Base-by-base conservation (phyloP, 345 rosid species). In the Orychophragmus violaceus region DNA sequence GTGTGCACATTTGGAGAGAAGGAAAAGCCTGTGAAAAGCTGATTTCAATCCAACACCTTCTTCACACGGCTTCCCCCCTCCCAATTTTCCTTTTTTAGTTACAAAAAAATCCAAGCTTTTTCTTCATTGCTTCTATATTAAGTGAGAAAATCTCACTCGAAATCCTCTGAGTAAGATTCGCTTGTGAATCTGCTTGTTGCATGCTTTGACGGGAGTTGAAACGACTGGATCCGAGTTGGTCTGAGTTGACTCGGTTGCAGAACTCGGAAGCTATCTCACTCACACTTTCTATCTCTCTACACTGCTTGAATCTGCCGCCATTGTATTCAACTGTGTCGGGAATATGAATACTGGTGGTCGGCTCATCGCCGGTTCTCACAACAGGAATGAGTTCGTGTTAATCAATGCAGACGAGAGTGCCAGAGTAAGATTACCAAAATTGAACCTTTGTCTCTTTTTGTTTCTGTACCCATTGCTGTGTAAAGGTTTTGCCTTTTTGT, bases 301-400 rank as follows among this genome's bases (percentile, higher is more conserved):
- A 27, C 42, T 41, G 33, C 35, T n/a, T 59, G 56, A 68, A n/a
- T 36, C 37, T 49, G n/a, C 6, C 5, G 7, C 6, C 13, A 35
- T 63, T 61, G 2, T 41, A 1, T 44, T 52, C 30, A 6, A 5
- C 6, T 61, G 14, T 53, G 37, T 64, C 42, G 74, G 59, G 21
- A 22, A 19, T 8, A 90, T 88, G 97, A 83, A 81, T 50, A 76
- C 97, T 39, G 80, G 83, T 62, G 96, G 90, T 30, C 77, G 96
- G 37, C 93, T 90, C 11, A 68, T 90, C 52, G 95, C 97, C n/a
- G 97, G 97, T 76, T 90, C 97, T 70, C 97, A 90, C 71, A 87
- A 85, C 24, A 78, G 97, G 72, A 90, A 90, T 42, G 97, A 90
- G 95, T 84, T 90, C 68, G 74, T 90, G 49, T 82, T 90, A 54